Percentiles rank a stretch among this genome's conserved stretches.
Conservation (phyloP, 176 grass and related monocot genomes). For the Aegilops tauschii region DNA sequence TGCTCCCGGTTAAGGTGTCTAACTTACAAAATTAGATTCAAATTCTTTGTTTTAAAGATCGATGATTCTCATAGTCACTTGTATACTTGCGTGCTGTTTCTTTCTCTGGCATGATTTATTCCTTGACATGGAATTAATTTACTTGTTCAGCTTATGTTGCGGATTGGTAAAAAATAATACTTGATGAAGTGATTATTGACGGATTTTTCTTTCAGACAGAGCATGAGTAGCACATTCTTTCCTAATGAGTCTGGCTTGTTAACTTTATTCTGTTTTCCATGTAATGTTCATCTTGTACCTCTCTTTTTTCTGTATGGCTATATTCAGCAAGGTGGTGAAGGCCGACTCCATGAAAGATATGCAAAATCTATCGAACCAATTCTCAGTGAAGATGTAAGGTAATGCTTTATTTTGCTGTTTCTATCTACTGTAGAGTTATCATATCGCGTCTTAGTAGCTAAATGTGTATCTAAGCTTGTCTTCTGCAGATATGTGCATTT, state of each 20-base stretch:
- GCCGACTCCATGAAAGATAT: constrained; percentile 76
- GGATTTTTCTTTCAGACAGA: constrained; percentile 1
- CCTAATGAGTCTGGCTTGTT: constrained; percentile 19
- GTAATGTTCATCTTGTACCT: background rate
- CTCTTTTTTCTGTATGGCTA: constrained; percentile 28
- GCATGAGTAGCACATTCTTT: background rate
- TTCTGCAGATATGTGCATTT: constrained; percentile 89
- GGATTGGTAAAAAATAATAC: background rate
- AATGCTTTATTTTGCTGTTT: constrained; percentile 23
- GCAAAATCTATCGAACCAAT: constrained; percentile 74
- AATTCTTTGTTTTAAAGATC: constrained; percentile 2
- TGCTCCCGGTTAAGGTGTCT: background rate
- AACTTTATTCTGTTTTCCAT: constrained; percentile 16
- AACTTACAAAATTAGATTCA: constrained; percentile 6
- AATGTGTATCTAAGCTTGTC: constrained; percentile 14
- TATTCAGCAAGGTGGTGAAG: constrained; percentile 82
- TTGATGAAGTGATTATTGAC: background rate
- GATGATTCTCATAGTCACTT: background rate
- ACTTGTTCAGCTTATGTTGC: background rate
- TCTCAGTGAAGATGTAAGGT: constrained; percentile 85
- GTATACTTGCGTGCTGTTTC: background rate
- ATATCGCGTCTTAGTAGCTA: constrained; percentile 7
- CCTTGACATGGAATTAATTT: constrained; percentile 15
- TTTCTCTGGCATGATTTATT: constrained; percentile 5
- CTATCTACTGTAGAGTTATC: background rate